A percentile compares a stretch with the other conserved stretches of the same genome.
These are phyloP conservation scores for Hirschioporus abietinus DNA, from an alignment of 768 basidiomycete species.

Conservation along the genomic window DNA sequence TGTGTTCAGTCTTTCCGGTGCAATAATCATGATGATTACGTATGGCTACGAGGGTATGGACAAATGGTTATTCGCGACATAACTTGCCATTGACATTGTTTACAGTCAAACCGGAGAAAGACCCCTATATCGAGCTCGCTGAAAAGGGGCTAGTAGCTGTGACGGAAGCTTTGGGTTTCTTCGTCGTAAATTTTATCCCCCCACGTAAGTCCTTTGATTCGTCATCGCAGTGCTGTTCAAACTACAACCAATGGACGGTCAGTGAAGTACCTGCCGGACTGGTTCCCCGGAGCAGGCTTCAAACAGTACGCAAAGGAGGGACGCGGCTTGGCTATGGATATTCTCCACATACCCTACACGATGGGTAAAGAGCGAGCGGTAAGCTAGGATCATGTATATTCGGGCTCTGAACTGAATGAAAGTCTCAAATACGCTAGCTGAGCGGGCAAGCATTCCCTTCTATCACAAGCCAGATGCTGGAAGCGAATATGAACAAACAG, in stretches of 20 bases:
- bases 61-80: too few relatives aligned
- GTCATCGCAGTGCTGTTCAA: neutral
- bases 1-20: neutral
- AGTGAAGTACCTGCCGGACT: constrained; percentile 14
- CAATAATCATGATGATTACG: constrained; percentile 1
- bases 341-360: neutral
- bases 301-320: constrained; percentile 2
- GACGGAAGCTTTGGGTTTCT: neutral
- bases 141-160: neutral
- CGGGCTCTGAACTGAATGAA: neutral
- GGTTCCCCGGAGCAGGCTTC: constrained; percentile 17
- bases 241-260: too few relatives aligned
- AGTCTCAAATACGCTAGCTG: neutral
- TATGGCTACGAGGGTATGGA: constrained; percentile 1
- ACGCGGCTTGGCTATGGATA: neutral
- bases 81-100: neutral
- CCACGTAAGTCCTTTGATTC: neutral
- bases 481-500: neutral
- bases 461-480: neutral
- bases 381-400: neutral
- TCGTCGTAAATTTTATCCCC: neutral
- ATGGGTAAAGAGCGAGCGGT: neutral
- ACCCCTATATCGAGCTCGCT: neutral
- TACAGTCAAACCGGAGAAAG: neutral
- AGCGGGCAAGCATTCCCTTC: neutral